Evolutionary conservation across 371 early-diverging fungal genomes (phyloP).

Genomic region (Circinella umbellata): DNA sequence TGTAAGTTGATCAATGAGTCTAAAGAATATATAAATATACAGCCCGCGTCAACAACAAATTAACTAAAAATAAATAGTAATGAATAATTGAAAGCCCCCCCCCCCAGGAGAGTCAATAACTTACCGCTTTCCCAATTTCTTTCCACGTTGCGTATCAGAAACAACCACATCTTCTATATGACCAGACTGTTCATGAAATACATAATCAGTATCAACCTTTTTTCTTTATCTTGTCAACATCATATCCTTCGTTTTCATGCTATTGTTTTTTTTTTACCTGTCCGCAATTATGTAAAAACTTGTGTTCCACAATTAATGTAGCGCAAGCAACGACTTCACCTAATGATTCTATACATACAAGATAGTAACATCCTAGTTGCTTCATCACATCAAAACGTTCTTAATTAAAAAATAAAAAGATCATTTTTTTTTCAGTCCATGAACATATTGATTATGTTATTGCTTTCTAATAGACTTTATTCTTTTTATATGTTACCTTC

Average conservation of each 20-base stretch:
- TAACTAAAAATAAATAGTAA: too few relatives aligned
- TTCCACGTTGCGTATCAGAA: constrained; percentile 84
- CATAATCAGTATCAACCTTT: constrained; percentile 20
- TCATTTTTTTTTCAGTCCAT: too few relatives aligned
- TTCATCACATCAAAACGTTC: constrained; percentile 74
- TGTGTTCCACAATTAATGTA: constrained; percentile 93
- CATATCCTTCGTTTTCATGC: background rate
- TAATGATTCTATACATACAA: constrained; percentile 76
- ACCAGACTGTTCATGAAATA: constrained; percentile 34
- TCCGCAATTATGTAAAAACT: constrained; percentile 87
- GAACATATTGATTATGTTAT: too few relatives aligned
- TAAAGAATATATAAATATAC: constrained; percentile 2
- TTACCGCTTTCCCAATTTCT: constrained; percentile 69
- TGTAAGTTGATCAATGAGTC: constrained; percentile 68
- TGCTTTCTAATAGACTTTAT: too few relatives aligned
- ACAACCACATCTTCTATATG: constrained; percentile 94
- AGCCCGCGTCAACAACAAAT: too few relatives aligned
- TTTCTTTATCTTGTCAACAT: background rate
- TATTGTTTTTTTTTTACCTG: constrained; percentile 53
- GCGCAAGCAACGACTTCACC: constrained; percentile 83
- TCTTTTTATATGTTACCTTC: constrained; percentile 38
- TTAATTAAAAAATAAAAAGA: constrained; percentile 16
- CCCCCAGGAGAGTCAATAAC: background rate
- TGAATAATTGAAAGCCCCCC: background rate
- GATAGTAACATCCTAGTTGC: constrained; percentile 63